A percentile compares a stretch with the other conserved stretches of the same genome.
These are phyloP conservation scores for Geranium brycei DNA, from an alignment of 345 rosid species.

Conservation along the genomic window DNA sequence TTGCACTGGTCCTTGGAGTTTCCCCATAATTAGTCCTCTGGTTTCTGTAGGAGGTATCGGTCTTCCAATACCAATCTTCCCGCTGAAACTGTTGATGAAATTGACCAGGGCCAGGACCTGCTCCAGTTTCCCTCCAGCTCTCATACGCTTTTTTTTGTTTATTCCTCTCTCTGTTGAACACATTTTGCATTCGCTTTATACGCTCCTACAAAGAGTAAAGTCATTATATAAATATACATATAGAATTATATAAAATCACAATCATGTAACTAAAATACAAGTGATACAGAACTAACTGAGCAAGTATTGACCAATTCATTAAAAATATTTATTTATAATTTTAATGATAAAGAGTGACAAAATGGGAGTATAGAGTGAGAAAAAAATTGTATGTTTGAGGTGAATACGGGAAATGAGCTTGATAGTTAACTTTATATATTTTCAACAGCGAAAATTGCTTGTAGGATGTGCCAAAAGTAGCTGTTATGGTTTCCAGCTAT, in stretches of 20 bases:
- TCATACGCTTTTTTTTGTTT: slow-evolving; percentile 59
- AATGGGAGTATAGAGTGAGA: no score
- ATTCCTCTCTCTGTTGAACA: slow-evolving; percentile 81
- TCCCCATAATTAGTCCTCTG: slow-evolving; percentile 47
- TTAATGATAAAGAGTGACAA: no score
- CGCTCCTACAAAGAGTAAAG: slow-evolving; percentile 57
- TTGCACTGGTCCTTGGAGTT: slow-evolving; percentile 42
- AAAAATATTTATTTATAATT: no score
- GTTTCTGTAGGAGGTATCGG: slow-evolving; percentile 51
- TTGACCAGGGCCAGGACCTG: slow-evolving; percentile 29
- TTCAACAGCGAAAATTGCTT: no score
- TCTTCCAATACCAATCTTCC: slow-evolving; percentile 97
- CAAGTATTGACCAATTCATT: no score
- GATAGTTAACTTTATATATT: no score
- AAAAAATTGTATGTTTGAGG: no score
- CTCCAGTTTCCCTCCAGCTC: slow-evolving; percentile 67
- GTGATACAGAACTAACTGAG: no score
- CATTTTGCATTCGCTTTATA: slow-evolving; percentile 92
- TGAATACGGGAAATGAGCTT: no score
- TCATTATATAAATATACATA: no score
- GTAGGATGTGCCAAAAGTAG: no score
- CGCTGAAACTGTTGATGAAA: slow-evolving; percentile 86
- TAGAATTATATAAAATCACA: background rate
- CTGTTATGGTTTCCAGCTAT: no score
- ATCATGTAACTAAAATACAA: background rate